Evolutionary conservation across 2,329 filamentous ascomycete genomes (phyloP), one percentile per base, ranked within the genome.

Genomic region (Trichoderma breve): DNA sequence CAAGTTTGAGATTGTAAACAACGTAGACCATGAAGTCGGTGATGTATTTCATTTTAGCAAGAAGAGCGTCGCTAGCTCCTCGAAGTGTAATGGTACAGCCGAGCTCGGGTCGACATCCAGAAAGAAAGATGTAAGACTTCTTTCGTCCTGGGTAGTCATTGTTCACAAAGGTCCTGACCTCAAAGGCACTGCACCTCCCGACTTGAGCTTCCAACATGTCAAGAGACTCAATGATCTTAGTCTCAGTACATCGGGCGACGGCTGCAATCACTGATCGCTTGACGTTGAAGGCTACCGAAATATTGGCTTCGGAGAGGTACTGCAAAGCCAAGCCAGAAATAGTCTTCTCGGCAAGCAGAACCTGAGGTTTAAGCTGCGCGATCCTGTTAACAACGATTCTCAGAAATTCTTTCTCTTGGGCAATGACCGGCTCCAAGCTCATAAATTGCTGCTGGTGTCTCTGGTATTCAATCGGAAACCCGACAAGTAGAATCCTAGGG

Each of bases 21-120:
- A 99, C 97, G 76, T 98, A 99, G 47, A 97, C 92, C 95, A 99
- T 98, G 79, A 99, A 98, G 79, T 99, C 96, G 12, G 95, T 96
- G 75, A 99, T 96, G 67, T 90, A 89, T 82, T 99, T 99, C 81
- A 99, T 90, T 76, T 91, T 93, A 1, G 90, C 85, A 21, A 99
- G 86, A 0, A 90, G 86, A 62, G 88, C 84, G 34, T 90, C 91
- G 72, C 92, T 90, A 4, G 92, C 93, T 1, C 96, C 96, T 60
- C 96, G 91, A 26, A 99, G 85, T 14, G 94, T 93, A 76, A 99
- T 97, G 0, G 96, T 99, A 79, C 96, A 98, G 0, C 96, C 97
- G 2, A 99, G 88, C 73, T 97, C 92, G 74, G 93, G 93, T 9
- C 92, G 90, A 76, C 94, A 98, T 3, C 95, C 95, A 1, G 95